phyloP scores from a whole-genome alignment of 768 basidiomycete genomes.

The Trametes cubensis region DNA sequence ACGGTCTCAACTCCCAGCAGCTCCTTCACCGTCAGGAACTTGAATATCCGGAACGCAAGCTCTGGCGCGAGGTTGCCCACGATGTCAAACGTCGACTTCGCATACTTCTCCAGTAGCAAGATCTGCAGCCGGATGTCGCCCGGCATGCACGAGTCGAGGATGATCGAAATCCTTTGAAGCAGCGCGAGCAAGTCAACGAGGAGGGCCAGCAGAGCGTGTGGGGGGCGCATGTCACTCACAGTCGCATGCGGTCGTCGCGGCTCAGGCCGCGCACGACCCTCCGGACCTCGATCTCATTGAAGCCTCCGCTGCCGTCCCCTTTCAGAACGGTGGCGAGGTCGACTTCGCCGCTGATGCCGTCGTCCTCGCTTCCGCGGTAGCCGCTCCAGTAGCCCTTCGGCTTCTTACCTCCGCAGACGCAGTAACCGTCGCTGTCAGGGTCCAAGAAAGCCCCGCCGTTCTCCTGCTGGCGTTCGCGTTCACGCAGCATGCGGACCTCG shows the following conservation, averaged over 20 bases:
- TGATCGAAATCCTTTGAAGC: conserved; percentile 53
- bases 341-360: conserved; percentile 48
- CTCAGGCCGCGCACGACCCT: conserved; percentile 62
- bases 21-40: conserved; percentile 58
- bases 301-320: conserved; percentile 52
- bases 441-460: conserved; percentile 28
- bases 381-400: conserved; percentile 74
- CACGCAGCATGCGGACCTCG: conserved; percentile 69
- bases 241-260: conserved; percentile 69
- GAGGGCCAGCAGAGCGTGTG: conserved; percentile 6
- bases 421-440: conserved; percentile 37
- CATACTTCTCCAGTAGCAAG: conserved; percentile 81
- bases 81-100: conserved; percentile 80
- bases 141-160: conserved; percentile 74
- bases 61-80: conserved; percentile 71
- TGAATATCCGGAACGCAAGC: conserved; percentile 65
- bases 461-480: conserved; percentile 37
- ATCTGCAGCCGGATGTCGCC: conserved; percentile 87
- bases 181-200: too few species aligned
- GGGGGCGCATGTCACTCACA: conserved; percentile 53
- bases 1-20: conserved; percentile 62
- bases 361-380: conserved; percentile 53
- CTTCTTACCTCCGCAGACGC: conserved; percentile 63
- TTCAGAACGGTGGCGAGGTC: conserved; percentile 54
- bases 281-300: conserved; percentile 71